Conservation (phyloP, 345 rosid species). For the Physaria fendleri region DNA sequence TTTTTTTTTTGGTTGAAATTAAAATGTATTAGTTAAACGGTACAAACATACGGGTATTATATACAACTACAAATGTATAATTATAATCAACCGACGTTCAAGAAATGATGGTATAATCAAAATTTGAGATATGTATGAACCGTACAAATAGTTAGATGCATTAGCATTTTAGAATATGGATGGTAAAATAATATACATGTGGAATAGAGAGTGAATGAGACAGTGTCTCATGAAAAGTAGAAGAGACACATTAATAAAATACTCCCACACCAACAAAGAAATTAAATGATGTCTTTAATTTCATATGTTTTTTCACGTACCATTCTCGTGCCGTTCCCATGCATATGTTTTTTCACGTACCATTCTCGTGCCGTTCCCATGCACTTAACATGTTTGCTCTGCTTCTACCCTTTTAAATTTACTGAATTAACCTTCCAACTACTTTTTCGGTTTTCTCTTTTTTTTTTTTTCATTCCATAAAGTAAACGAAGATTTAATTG, state of each 20-base stretch:
- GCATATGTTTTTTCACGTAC: slow-evolving; percentile 35
- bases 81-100: not conserved
- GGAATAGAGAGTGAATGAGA: slow-evolving; percentile 20
- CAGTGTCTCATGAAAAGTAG: slow-evolving; percentile 28
- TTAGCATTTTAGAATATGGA: not conserved
- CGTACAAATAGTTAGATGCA: not conserved
- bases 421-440: slow-evolving; percentile 28
- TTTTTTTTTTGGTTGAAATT: no score
- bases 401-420: slow-evolving; percentile 14
- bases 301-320: slow-evolving; percentile 30
- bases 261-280: slow-evolving; percentile 18
- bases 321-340: slow-evolving; percentile 28
- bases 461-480: not conserved
- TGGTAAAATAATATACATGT: slow-evolving; percentile 23
- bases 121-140: not conserved
- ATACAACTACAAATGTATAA: no score
- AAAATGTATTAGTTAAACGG: no score
- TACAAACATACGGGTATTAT: no score
- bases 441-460: slow-evolving; percentile 20
- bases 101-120: slow-evolving; percentile 1
- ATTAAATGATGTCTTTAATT: slow-evolving; percentile 28
- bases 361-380: slow-evolving; percentile 28
- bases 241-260: slow-evolving; percentile 28
- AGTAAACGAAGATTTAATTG: not conserved
- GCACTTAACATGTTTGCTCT: slow-evolving; percentile 32